phyloP scores from a whole-genome alignment of 805 yeast species.

The Torulaspora gathmanii region DNA sequence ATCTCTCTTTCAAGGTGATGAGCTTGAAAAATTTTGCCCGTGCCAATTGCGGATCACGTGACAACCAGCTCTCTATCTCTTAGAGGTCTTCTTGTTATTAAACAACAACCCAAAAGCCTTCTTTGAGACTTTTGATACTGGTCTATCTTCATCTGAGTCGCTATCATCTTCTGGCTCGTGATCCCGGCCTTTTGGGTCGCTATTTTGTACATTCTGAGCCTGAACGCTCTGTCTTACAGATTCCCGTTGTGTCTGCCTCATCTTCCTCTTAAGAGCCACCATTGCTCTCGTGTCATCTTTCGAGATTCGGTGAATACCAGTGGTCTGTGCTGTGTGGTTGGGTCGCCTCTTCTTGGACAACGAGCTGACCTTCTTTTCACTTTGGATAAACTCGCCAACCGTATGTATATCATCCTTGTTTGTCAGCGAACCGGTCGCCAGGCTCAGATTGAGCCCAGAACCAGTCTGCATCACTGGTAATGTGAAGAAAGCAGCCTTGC shows the following conservation, averaged over 20 bases:
- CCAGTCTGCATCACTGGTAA: conserved; percentile 35
- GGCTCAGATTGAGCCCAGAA: conserved; percentile 27
- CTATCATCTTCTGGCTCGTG: conserved; percentile 5
- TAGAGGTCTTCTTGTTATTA: conserved; percentile 18
- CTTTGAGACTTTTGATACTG: conserved; percentile 18
- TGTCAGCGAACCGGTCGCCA: not conserved
- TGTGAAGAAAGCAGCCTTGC: conserved; percentile 27
- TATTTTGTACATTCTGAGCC: not conserved
- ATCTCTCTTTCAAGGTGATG: conserved; percentile 14
- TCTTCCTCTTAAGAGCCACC: conserved; percentile 34
- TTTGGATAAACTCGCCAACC: conserved; percentile 35
- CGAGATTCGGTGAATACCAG: conserved; percentile 25
- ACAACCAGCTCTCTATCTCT: not conserved
- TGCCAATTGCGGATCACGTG: conserved; percentile 4
- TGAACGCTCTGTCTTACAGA: conserved; percentile 7
- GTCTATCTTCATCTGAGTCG: conserved; percentile 20
- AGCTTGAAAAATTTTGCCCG: conserved; percentile 13
- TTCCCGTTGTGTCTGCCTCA: conserved; percentile 25
- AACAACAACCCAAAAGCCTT: conserved; percentile 31
- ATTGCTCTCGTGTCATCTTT: conserved; percentile 36
- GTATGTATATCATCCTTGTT: conserved; percentile 31
- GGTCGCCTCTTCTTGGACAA: conserved; percentile 28
- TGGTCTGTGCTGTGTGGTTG: conserved; percentile 8
- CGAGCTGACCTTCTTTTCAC: conserved; percentile 33
- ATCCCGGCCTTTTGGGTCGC: not conserved